Conservation (phyloP, 306 rosid species). For the Dicorynia guianensis region DNA sequence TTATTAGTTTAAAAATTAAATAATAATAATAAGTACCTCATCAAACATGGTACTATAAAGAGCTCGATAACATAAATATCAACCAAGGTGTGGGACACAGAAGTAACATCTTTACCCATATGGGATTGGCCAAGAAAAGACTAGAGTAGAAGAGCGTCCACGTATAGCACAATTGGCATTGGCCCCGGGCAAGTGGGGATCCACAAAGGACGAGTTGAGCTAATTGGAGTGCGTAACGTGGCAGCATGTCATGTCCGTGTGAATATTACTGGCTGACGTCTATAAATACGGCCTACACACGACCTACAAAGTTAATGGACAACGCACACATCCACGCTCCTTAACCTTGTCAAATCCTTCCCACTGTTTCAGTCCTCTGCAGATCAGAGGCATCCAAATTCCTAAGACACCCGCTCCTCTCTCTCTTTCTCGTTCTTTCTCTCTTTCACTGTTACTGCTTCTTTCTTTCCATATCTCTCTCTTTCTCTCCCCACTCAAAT, state of each 20-base stretch:
- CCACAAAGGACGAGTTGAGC: neutral
- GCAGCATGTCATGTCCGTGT: neutral
- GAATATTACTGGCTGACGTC: neutral
- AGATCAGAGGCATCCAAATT: neutral
- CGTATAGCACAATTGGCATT: too few relatives aligned
- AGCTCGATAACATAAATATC: too few relatives aligned
- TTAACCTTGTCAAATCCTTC: constrained; percentile 53
- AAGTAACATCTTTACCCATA: too few relatives aligned
- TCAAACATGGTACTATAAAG: too few relatives aligned
- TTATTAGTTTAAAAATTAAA: too few relatives aligned
- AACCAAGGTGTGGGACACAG: too few relatives aligned
- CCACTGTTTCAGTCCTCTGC: constrained; percentile 29
- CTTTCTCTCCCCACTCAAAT: neutral
- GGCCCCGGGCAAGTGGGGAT: neutral
- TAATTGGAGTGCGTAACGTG: neutral
- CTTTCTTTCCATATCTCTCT: neutral
- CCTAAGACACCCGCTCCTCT: neutral
- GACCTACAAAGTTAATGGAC: neutral
- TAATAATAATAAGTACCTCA: too few relatives aligned
- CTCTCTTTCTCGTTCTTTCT: neutral
- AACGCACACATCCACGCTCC: neutral
- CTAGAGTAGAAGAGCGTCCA: too few relatives aligned
- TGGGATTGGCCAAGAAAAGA: too few relatives aligned
- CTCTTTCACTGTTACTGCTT: neutral
- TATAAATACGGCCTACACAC: constrained; percentile 35